Base-by-base conservation (phyloP, 768 basidiomycete species). In the Pleurotus tuoliensis region DNA sequence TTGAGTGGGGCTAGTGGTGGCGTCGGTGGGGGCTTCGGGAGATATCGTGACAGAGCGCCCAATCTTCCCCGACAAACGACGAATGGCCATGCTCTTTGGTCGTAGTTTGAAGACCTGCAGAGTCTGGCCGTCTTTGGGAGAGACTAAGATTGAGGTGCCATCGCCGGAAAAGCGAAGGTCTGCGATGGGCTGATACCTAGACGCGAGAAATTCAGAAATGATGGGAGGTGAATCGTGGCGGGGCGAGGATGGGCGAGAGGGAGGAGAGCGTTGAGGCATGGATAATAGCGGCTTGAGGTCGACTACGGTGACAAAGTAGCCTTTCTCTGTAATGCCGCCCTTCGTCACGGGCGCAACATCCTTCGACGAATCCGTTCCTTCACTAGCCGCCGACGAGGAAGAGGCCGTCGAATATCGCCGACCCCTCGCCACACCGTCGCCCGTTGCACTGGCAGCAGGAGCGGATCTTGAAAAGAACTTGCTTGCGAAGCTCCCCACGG, bases 381-480 rank as follows among this genome's bases (percentile, higher is more conserved):
- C 49, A 20, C 5, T 27, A 18, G 18, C 56, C 27, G 45, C 40
- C 18, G 56, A 37, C 9, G 58, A 40, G 25, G 56, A 51, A 37
- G 62, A 63, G 0, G 55, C 50, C 3, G 52, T 56, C 15, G 67
- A 66, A 47, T 66, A 64, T 51, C 67, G 56, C 60, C 67, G 63
- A 59, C 64, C 63, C 54, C 60, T 52, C 53, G 56, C 38, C 25
- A 12, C 47, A 11, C 24, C 50, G 12, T 41, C 63, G 11, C 9
- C 60, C 40, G 27, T 47, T 2, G 34, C 60, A 24, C 34, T 71
- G 34, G 71, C 71, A 41, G 77, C 79, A 6, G 87, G 87, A 0
- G 86, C 84, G 62, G 85, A 87, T 66, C 80, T 73, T 48, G 86
- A 87, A 63, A 84, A 84, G 62, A 83, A 79, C 63, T 73, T 66